Base-by-base conservation (phyloP, 2,329 filamentous ascomycete genomes). In the Microdochium trichocladiopsis region DNA sequence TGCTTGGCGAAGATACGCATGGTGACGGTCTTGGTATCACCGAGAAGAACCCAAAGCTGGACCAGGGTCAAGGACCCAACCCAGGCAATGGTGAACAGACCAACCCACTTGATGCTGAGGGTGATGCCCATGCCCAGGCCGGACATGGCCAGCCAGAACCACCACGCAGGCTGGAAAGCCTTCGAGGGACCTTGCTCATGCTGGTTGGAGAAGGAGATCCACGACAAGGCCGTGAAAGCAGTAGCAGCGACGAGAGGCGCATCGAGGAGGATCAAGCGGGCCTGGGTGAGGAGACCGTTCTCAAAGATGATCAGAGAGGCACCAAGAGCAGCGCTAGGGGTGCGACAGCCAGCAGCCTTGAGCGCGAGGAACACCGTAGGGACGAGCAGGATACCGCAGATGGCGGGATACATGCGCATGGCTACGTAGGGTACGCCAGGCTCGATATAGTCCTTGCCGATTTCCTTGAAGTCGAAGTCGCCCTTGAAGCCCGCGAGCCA, bases 391-490 rank as follows among this genome's bases (percentile, higher is more conserved):
- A 97, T 86, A 66, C 94, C 94, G 61, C 91, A 87, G 58, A 97
- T 75, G 52, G 94, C 94, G 37, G 94, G 93, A 60, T 96, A 84
- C 72, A 97, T 72, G 68, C 94, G 88, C 94, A 99, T 99, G 52
- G 94, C 88, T 52, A 99, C 94, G 71, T 99, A 99, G 45, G 94
- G 94, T 51, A 99, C 94, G 51, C 85, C 84, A 3, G 94, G 91
- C 73, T 96, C 94, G 57, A 97, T 69, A 68, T 99, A 99, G 70
- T 99, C 94, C 75, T 97, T 96, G 71, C 94, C 94, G 72, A 99
- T 99, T 61, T 99, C 92, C 77, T 97, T 99, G 78, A 99, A 99
- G 70, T 97, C 94, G 68, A 99, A 99, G 57, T 90, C 80, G 58
- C 94, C 94, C 66, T 96, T 83, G 69, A 97, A 99, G 51, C 94